Base-by-base conservation (phyloP, 2,329 filamentous ascomycete genomes). In the Pyricularia pennisetigena region DNA sequence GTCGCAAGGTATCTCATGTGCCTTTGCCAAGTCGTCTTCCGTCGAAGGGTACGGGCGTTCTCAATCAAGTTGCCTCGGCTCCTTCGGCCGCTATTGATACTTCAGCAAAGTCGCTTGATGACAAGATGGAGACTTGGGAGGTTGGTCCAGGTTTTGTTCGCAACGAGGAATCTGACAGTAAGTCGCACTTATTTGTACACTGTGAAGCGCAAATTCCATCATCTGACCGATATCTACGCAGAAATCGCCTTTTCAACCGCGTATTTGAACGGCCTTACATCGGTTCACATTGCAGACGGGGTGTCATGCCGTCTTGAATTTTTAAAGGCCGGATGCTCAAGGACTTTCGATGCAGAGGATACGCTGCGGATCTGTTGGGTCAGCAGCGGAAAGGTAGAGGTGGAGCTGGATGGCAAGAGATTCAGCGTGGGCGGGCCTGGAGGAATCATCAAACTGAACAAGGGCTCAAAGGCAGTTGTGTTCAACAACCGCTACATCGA, bases 401-500 rank as follows among this genome's bases (percentile, higher is more conserved):
- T 78, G 23, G 64, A 57, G 0, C 65, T 75, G 35, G 70, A 72
- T 8, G 77, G 72, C 2, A 75, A 76, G 24, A 72, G 75, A 3
- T 62, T 23, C 57, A 81, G 83, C 59, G 70, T 73, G 0, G 72
- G 84, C 4, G 83, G 83, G 0, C 75, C 77, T 0, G 77, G 81
- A 66, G 81, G 83, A 32, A 74, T 81, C 71, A 81, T 85, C 69
- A 75, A 77, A 65, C 74, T 85, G 49, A 75, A 73, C 26, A 76
- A 80, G 0, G 79, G 79, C 0, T 74, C 73, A 67, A 66, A 68
- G 1, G 82, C 80, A 70, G 74, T 72, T 23, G 77, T 80, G 4
- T 74, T 78, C 68, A 85, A 85, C 69, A 74, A 75, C 54, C 72
- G 80, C 0, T 85, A 85, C 68, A 61, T 78, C 5, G 80, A 84